phyloP scores from a whole-genome alignment of 352 stramenopile genomes.

The Pythium guiyangense region DNA sequence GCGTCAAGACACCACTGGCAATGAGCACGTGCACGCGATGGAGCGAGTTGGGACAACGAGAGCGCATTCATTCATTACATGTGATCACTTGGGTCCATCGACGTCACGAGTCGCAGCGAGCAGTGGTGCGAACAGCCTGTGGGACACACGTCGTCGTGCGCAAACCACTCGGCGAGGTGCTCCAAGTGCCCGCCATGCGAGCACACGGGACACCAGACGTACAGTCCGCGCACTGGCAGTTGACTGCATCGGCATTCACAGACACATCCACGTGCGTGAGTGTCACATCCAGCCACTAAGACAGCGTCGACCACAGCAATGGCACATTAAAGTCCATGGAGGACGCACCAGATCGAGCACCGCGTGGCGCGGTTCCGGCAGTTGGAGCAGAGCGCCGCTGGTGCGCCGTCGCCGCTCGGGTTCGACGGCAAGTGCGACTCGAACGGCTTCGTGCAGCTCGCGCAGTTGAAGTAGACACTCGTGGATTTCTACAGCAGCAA shows the following conservation, averaged over 20 bases:
- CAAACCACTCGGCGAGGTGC: slow-evolving; percentile 82
- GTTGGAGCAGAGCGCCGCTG: slow-evolving; percentile 50
- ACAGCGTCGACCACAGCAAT: neutral
- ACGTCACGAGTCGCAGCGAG: slow-evolving; percentile 36
- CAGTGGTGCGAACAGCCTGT: slow-evolving; percentile 74
- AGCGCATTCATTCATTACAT: neutral
- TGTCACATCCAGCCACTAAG: neutral
- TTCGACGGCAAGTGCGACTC: slow-evolving; percentile 34
- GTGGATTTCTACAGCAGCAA: slow-evolving; percentile 68
- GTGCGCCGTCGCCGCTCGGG: slow-evolving; percentile 16
- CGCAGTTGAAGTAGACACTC: slow-evolving; percentile 83
- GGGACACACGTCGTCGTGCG: slow-evolving; percentile 56
- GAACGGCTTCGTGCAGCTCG: slow-evolving; percentile 69
- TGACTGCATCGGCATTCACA: slow-evolving; percentile 33
- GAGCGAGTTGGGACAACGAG: neutral
- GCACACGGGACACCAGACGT: slow-evolving; percentile 91
- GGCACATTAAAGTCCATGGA: neutral
- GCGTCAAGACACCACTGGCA: no score
- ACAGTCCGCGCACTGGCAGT: slow-evolving; percentile 82
- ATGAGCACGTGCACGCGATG: neutral
- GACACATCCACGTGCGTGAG: neutral
- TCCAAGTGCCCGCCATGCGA: slow-evolving; percentile 86
- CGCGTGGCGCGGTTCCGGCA: slow-evolving; percentile 72
- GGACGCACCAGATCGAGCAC: slow-evolving; percentile 82
- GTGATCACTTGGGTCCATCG: slow-evolving; percentile 10